Conservation (phyloP, 2,329 filamentous ascomycete species). For the Talaromyces sp. region DNA sequence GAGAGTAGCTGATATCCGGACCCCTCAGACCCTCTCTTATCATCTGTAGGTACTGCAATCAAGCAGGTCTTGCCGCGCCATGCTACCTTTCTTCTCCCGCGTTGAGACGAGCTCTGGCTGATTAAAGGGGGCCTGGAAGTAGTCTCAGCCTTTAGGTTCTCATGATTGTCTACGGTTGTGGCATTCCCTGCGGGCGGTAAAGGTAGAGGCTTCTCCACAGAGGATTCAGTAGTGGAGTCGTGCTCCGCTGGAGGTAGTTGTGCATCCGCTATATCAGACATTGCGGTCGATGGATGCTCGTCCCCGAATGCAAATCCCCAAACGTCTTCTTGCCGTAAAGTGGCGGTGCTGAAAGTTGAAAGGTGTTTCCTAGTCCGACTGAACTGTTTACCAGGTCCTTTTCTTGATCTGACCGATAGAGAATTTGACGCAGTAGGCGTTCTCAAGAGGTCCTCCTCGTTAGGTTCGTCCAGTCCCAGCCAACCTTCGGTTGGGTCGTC, state of each 20-base stretch:
- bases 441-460: slow-evolving; percentile 38
- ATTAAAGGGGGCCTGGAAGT: slow-evolving; percentile 18
- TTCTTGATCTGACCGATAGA: slow-evolving; percentile 29
- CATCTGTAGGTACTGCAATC: slow-evolving; percentile 66
- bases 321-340: slow-evolving; percentile 44
- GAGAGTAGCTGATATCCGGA: slow-evolving; percentile 38
- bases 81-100: slow-evolving; percentile 65
- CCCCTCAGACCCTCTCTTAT: slow-evolving; percentile 57
- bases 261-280: slow-evolving; percentile 31
- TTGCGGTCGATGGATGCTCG: slow-evolving; percentile 32
- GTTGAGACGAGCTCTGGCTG: slow-evolving; percentile 29
- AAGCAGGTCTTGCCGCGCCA: slow-evolving; percentile 75
- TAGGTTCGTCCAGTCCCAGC: slow-evolving; percentile 40
- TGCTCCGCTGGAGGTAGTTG: slow-evolving; percentile 19
- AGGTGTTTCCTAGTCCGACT: slow-evolving; percentile 31
- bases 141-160: not conserved
- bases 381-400: slow-evolving; percentile 18
- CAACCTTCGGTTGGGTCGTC: slow-evolving; percentile 45
- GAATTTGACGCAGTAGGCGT: slow-evolving; percentile 41
- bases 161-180: not conserved
- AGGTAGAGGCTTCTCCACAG: slow-evolving; percentile 42
- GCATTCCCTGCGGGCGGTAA: slow-evolving; percentile 31
- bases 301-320: slow-evolving; percentile 46
- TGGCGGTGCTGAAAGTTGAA: slow-evolving; percentile 40
- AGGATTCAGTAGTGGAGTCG: slow-evolving; percentile 22